Base-by-base conservation (phyloP, 225 moss, liverwort and hornwort species). In the Neckera pumila region DNA sequence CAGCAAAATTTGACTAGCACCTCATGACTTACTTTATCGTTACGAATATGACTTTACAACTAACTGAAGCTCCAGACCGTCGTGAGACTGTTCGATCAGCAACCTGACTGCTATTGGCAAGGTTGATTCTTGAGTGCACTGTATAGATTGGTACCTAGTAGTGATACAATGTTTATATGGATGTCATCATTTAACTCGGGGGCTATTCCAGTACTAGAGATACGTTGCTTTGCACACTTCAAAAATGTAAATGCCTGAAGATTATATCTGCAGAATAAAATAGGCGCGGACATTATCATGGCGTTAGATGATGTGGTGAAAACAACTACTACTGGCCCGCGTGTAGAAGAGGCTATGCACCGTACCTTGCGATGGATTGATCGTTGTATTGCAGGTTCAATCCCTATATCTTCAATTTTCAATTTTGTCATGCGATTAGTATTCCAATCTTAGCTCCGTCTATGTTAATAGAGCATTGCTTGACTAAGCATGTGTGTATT, bases 291-390 rank as follows among this genome's bases (percentile, higher is more conserved):
- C 86, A 97, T 97, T 81, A 98, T 98, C 63, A 98, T 97, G 98
- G 98, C 96, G 38, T 94, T 98, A 74, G 98, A 98, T 93, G 98
- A 98, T 92, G 98, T 98, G 73, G 97, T 97, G 85, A 97, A 98
- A 91, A 98, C 98, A 76, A 98, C 98, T 74, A 97, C 97, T 64
- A 93, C 95, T 76, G 95, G 98, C 63, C 95, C 97, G 85, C 92
- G 96, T 88, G 98, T 98, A 42, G 97, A 98, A 84, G 98, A 97
- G 90, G 98, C 98, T 59, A 98, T 96, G 98, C 93, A 97, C 62
- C 92, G 96, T 81, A 98, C 98, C 36, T 73, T 97, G 83, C 90
- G 97, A 91, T 98, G 97, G 98, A 96, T 98, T 91, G 98, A 97
- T 90, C 95, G 97, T 63, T 98, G 98, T 88, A 94, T 98, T 90